Percentiles rank a stretch among this genome's conserved stretches.
These are phyloP conservation scores for Boletellus emodensis DNA, from an alignment of 768 basidiomycete genomes.

Conservation along the genomic window DNA sequence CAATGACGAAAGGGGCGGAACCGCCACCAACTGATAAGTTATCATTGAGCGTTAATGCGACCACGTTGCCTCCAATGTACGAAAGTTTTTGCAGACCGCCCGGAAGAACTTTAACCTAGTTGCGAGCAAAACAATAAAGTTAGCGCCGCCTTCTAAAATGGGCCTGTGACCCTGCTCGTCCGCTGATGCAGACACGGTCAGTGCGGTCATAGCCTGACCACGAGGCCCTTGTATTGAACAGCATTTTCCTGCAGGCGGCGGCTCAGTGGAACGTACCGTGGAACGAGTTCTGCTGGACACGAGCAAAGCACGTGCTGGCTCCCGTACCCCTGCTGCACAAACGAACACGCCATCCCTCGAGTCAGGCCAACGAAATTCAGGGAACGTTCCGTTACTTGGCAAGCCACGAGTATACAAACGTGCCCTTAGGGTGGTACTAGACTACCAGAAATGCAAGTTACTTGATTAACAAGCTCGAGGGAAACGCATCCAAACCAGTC, in stretches of 20 bases:
- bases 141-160: not conserved
- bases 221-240: not conserved
- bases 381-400: not conserved
- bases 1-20: not conserved
- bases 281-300: not conserved
- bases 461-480: not conserved
- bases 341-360: not conserved
- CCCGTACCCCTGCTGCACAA: not conserved
- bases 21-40: not conserved
- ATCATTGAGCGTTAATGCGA: not conserved
- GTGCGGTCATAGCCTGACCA: constrained; percentile 1
- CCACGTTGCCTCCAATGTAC: not conserved
- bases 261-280: not conserved
- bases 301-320: not conserved
- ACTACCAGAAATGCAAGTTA: constrained; percentile 7
- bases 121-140: constrained; percentile 1
- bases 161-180: not conserved
- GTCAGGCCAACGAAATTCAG: not conserved
- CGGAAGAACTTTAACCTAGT: not conserved
- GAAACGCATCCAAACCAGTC: not conserved
- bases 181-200: not conserved
- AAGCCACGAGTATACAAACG: not conserved
- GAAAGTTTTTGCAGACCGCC: not conserved
- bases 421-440: constrained; percentile 12
- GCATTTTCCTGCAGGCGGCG: not conserved